phyloP scores from a whole-genome alignment of 1,139 yeast species.

The Debaryomyces singareniensis region DNA sequence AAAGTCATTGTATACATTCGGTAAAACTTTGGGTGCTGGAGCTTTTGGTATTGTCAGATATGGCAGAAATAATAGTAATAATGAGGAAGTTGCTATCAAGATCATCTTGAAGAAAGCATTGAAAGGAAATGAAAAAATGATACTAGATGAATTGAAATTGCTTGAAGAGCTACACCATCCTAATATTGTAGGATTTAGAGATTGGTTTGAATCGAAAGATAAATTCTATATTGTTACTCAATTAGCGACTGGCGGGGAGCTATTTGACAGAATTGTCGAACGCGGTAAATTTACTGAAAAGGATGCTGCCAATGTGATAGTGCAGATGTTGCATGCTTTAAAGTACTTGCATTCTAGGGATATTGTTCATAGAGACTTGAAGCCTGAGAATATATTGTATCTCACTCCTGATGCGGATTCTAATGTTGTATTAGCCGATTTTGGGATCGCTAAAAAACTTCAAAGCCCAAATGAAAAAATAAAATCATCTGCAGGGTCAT shows the following conservation, averaged over 20 bases:
- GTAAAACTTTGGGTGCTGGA: constrained; percentile 84
- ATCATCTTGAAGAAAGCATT: constrained; percentile 77
- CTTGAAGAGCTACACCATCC: constrained; percentile 65
- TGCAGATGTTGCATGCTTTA: constrained; percentile 69
- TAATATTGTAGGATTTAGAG: constrained; percentile 75
- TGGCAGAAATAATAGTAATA: constrained; percentile 53
- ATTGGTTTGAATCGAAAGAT: constrained; percentile 84
- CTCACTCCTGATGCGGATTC: constrained; percentile 48
- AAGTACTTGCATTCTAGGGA: constrained; percentile 64
- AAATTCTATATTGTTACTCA: constrained; percentile 71
- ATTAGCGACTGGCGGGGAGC: constrained; percentile 87
- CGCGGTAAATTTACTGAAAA: constrained; percentile 77
- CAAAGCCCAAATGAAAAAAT: constrained; percentile 56
- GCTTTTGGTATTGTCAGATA: constrained; percentile 84
- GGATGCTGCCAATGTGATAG: constrained; percentile 68
- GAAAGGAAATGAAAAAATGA: constrained; percentile 65
- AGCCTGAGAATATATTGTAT: constrained; percentile 83
- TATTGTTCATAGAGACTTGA: constrained; percentile 86
- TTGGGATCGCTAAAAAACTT: constrained; percentile 82
- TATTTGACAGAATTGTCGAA: constrained; percentile 75
- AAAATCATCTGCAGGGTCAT: constrained; percentile 78
- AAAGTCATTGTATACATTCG: constrained; percentile 63
- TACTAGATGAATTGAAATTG: constrained; percentile 69
- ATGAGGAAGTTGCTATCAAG: constrained; percentile 80
- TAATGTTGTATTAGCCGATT: constrained; percentile 78